Evolutionary conservation across 495 filamentous ascomycete genomes (phyloP), one percentile per base, ranked within the genome.

Genomic region (Penicillium paxilli): DNA sequence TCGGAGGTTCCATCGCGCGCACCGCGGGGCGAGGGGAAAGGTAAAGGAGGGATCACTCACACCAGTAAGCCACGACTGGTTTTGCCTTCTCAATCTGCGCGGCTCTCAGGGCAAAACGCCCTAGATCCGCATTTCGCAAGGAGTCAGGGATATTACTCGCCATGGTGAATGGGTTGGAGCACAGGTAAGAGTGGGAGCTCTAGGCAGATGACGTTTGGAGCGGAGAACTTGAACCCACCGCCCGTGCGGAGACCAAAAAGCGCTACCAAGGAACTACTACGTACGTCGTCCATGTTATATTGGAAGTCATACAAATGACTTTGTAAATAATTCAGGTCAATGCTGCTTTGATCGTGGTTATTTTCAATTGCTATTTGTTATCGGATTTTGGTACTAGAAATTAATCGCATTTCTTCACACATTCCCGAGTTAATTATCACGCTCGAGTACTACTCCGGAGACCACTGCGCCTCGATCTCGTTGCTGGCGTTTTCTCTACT

Each of bases 31-130:
- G 63, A 40, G 56, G 56, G 37, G 21, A 9, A 24, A 47, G 44
- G n/a, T n/a, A n/a, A n/a, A n/a, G n/a, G n/a, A n/a, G n/a, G n/a
- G n/a, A n/a, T n/a, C 22, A 80, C 88, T 71, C 79, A 96, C 93
- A 96, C 89, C 92, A 98, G 67, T 97, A 98, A 30, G 92, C 80
- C 44, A 97, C 82, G 52, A 92, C 86, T 11, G 94, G 92, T 73
- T 92, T 92, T 41, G 83, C 82, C 41, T 78, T 82, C 66, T 93
- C 91, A 23, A 99, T 80, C 71, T 98, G 94, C 30, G 84, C 80
- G 16, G 91, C 93, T 49, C 95, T 83, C 16, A 83, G 70, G 46
- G 91, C 87, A 66, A 92, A 97, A 14, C 87, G 83, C 52, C 82
- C 84, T 59, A 96, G 83, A 59, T 93, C 90, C 47, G 87, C 85